Evolutionary conservation across 352 stramenopile genomes (phyloP).

Genomic region (Plasmopara viticola): DNA sequence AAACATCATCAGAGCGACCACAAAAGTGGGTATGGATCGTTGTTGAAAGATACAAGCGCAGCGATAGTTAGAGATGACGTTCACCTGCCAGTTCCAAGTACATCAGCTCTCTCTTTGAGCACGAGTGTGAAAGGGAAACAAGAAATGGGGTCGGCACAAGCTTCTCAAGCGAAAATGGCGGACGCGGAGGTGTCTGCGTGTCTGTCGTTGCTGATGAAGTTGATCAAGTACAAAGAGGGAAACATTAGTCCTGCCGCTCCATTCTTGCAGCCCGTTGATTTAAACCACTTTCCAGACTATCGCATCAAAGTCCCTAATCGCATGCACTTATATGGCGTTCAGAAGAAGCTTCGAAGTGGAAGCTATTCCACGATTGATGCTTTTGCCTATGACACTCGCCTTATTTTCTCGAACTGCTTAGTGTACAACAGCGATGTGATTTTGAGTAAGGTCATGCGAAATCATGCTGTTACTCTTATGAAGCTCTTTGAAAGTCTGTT

Average conservation of each 20-base stretch:
- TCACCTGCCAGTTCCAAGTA: background rate
- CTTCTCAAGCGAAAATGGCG: conserved; percentile 37
- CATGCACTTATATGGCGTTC: conserved; percentile 81
- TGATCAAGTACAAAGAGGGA: conserved; percentile 84
- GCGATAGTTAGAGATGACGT: conserved; percentile 1
- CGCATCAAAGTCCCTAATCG: conserved; percentile 76
- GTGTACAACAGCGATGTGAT: conserved; percentile 86
- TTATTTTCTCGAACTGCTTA: conserved; percentile 86
- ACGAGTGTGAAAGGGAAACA: conserved; percentile 25
- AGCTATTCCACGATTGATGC: conserved; percentile 56
- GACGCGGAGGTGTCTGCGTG: conserved; percentile 50
- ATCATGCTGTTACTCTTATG: conserved; percentile 77
- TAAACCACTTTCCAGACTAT: conserved; percentile 81
- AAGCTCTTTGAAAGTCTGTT: conserved; percentile 77
- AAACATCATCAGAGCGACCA: conserved; percentile 32
- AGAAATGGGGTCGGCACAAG: conserved; percentile 1
- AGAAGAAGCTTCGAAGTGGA: conserved; percentile 76
- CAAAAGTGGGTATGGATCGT: conserved; percentile 2
- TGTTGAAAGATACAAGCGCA: conserved; percentile 8
- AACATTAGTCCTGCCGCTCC: conserved; percentile 61
- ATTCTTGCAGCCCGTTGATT: conserved; percentile 77
- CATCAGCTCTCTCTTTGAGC: conserved; percentile 4
- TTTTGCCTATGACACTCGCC: conserved; percentile 71
- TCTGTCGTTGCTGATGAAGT: conserved; percentile 61
- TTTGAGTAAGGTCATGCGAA: conserved; percentile 77